phyloP scores from a whole-genome alignment of 2,329 filamentous ascomycete species.

The Sodiomyces alkalinus region DNA sequence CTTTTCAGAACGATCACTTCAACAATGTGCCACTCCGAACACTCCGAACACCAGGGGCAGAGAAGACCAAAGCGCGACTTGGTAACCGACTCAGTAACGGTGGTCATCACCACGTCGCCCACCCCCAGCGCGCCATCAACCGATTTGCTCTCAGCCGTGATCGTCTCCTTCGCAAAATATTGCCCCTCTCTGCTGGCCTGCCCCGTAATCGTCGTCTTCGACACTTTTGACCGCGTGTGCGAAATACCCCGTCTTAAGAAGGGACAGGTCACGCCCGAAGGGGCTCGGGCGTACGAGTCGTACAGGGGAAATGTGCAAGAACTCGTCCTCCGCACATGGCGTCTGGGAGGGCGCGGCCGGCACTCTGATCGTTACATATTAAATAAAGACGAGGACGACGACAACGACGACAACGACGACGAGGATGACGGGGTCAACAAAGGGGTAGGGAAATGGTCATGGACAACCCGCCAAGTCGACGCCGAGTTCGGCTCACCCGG shows the following conservation, averaged over 20 bases:
- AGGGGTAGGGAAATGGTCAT: too few relatives aligned
- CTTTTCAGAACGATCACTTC: too few relatives aligned
- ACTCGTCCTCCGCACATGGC: constrained; percentile 18
- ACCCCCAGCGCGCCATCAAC: constrained; percentile 38
- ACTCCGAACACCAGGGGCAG: too few relatives aligned
- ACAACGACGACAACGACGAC: too few relatives aligned
- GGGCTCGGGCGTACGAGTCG: constrained; percentile 21
- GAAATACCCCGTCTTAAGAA: constrained; percentile 32
- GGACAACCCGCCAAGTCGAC: constrained; percentile 11
- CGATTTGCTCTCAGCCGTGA: constrained; percentile 30
- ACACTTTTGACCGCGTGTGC: constrained; percentile 32
- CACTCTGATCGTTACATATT: too few relatives aligned
- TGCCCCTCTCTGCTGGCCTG: constrained; percentile 26
- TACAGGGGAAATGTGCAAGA: constrained; percentile 33
- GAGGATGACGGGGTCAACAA: too few relatives aligned
- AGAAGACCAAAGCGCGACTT: too few relatives aligned
- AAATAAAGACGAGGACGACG: too few relatives aligned
- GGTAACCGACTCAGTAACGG: too few relatives aligned
- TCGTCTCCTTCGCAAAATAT: constrained; percentile 27
- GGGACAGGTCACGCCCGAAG: constrained; percentile 31
- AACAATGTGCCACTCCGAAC: too few relatives aligned
- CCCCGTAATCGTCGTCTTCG: constrained; percentile 33
- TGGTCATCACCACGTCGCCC: constrained; percentile 39
- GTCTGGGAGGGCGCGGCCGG: too few relatives aligned
- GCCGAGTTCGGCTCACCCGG: constrained; percentile 33